Evolutionary conservation across 805 yeast genomes (phyloP), one percentile per base, ranked within the genome.

Genomic region (Yarrowia porcina): DNA sequence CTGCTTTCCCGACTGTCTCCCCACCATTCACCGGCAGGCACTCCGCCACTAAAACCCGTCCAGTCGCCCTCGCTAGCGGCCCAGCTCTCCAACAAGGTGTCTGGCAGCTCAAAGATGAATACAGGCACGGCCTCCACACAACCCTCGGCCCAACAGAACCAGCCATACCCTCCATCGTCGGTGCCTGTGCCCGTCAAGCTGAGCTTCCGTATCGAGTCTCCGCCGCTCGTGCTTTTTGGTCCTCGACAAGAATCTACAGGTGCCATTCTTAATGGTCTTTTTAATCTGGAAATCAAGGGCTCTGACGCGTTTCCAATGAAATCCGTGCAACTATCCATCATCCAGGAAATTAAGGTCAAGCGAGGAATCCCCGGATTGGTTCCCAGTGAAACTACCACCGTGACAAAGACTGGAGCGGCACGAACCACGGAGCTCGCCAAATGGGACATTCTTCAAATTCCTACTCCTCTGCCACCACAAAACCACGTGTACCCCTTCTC

Each of bases 401-500:
- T 54, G n/a, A 90, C 97, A 72, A 68, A 77, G 20, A 79, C 82
- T 41, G 90, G 97, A 73, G 74, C 77, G 20, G 74, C 73, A 1
- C 80, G 82, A 54, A 74, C 75, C 3, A 84, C 83, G 13, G 87
- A 84, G 36, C 77, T 94, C 67, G 96, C 96, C 28, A 77, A 86
- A 61, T 94, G 99, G 99, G 90, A 90, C 68, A 87, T 94, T 11
- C 79, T 94, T 63, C 76, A 82, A 4, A 78, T 79, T 30, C 77
- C 83, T 0, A 79, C 84, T 1, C 77, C 81, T n/a, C 82, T 90
- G 66, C 77, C 85, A 8, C 74, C 77, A 5, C 94, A 93, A 0
- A 77, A 80, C 17, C 97, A 94, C 69, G 90, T 89, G 0, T 94
- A 89, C 72, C 99, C 99, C 1, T 93, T 94, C 71, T 87, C 96